Evolutionary conservation across 768 basidiomycete genomes (phyloP), one percentile per base, ranked within the genome.

Genomic region (Leccinum incarnatum): DNA sequence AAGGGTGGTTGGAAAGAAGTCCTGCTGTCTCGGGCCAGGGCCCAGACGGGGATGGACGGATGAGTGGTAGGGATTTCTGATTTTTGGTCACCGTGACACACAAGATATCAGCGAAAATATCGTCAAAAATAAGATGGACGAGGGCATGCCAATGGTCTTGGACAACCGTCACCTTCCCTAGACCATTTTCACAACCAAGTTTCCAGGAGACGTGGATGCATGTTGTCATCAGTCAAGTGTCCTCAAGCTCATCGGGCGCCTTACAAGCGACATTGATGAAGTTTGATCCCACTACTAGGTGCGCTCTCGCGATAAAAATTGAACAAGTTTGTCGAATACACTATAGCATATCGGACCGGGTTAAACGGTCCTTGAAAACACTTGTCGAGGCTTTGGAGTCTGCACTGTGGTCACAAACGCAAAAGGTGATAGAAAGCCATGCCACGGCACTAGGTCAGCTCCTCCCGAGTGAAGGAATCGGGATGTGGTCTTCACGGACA

Each of bases 401-500:
- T 8, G 47, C 55, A 3, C 62, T 73, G 42, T 57, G 15, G n/a
- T 57, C 65, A 4, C 55, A 50, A 15, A 42, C 47, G n/a, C 55
- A 47, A 52, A 53, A 36, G 17, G 46, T 57, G 11, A n/a, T 56
- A 40, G 58, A 55, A 50, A 55, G 53, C 4, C 49, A 56, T 15
- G 10, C 32, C 27, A 29, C 27, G 8, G 29, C 2, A 29, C 29
- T 29, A 29, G 29, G 29, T 29, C 29, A 9, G 8, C 48, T 55
- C 4, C 49, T 63, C 21, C 61, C 60, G 12, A 63, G 54, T 29
- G 62, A 60, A 48, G 61, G 70, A 11, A 61, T 81, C 29, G 60
- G 68, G 10, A 68, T 74, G 17, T 81, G 81, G 81, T 69, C 71
- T 58, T 93, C 21, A 77, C 85, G 49, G 76, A 84, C 65, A 82